Conservation (phyloP, 768 basidiomycete species). For the Tulasnella sp. region DNA sequence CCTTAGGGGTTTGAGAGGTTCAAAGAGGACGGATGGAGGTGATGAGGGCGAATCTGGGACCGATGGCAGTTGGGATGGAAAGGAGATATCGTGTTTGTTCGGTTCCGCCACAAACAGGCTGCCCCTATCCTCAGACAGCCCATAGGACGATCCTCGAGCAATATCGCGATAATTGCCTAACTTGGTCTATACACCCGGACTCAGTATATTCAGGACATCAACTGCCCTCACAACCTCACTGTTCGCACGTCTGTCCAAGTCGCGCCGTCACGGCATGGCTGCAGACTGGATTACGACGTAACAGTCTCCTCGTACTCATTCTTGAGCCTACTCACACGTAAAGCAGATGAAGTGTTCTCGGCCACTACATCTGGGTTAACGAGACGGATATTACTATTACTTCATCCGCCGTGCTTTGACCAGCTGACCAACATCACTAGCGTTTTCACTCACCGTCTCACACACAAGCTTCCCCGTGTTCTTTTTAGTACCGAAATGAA, state of each 20-base stretch:
- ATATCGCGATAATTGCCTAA: neutral
- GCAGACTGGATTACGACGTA: neutral
- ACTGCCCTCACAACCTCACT: neutral
- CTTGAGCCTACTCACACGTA: neutral
- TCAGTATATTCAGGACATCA: neutral
- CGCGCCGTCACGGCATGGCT: neutral
- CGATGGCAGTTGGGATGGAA: neutral
- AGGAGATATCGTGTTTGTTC: neutral
- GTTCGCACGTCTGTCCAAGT: neutral
- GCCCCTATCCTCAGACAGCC: neutral
- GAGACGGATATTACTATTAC: neutral
- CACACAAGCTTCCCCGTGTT: neutral
- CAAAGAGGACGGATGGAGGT: neutral
- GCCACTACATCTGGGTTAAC: neutral
- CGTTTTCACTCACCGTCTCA: neutral
- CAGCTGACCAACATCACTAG: neutral
- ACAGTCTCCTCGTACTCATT: neutral
- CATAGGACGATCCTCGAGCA: neutral
- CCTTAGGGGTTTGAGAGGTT: constrained; percentile 1
- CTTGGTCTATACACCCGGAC: neutral
- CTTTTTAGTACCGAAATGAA: neutral
- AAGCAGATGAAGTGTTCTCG: neutral
- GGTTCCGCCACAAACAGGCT: neutral
- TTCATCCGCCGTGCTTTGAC: neutral
- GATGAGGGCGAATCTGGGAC: neutral